phyloP scores from a whole-genome alignment of 1,139 yeast species.

The Taphrina flavorubra region DNA sequence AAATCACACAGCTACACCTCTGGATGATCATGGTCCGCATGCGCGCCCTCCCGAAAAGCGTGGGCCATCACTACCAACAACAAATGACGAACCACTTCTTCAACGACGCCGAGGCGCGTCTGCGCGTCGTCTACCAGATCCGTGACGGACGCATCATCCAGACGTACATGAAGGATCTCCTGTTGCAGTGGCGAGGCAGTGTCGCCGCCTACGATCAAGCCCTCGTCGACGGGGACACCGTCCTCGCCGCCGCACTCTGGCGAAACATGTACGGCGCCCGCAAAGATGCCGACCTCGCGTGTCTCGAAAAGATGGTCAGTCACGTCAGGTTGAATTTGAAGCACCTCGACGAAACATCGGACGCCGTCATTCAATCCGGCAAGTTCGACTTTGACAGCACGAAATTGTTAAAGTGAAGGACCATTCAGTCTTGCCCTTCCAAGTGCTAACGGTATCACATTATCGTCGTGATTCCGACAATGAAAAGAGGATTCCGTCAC shows the following conservation, averaged over 20 bases:
- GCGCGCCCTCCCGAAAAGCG: constrained; percentile 93
- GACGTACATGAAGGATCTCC: constrained; percentile 85
- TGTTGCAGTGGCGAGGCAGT: constrained; percentile 85
- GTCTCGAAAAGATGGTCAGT: constrained; percentile 83
- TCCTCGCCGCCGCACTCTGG: constrained; percentile 78
- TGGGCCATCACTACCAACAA: constrained; percentile 89
- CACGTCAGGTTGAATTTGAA: constrained; percentile 88
- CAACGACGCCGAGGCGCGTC: constrained; percentile 83
- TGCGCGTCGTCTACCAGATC: constrained; percentile 82
- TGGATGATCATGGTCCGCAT: constrained; percentile 94
- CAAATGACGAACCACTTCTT: constrained; percentile 87
- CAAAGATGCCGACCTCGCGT: constrained; percentile 78
- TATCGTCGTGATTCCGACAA: no score
- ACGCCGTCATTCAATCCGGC: constrained; percentile 91
- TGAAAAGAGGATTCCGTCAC: no score
- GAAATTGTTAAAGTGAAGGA: neutral
- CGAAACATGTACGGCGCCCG: constrained; percentile 89
- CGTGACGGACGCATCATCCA: constrained; percentile 83
- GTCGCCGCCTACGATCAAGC: constrained; percentile 94
- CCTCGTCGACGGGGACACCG: constrained; percentile 74
- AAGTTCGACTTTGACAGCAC: constrained; percentile 57
- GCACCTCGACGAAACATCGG: constrained; percentile 81
- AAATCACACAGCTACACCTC: constrained; percentile 83
- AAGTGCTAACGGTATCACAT: no score
- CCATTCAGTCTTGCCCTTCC: no score